Evolutionary conservation across 768 basidiomycete species (phyloP).

Genomic region (Rhodotorula toruloides): DNA sequence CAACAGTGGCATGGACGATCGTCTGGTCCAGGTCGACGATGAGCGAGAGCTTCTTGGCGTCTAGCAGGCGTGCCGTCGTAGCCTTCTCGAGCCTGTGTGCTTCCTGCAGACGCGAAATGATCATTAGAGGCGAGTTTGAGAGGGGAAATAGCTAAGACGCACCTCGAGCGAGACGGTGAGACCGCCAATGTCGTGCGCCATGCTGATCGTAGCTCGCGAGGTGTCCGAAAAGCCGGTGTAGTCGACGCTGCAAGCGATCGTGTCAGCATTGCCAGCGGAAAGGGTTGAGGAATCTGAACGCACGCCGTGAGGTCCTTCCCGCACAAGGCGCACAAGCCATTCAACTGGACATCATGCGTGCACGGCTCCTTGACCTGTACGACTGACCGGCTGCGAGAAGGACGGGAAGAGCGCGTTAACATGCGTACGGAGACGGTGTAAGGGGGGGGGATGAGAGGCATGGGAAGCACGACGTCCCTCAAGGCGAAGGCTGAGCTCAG

Average conservation of each 20-base stretch:
- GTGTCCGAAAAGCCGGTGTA: conserved; percentile 84
- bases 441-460: neutral
- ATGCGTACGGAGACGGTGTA: neutral
- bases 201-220: conserved; percentile 79
- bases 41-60: conserved; percentile 72
- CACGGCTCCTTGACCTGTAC: conserved; percentile 79
- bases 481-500: too few relatives aligned
- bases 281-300: conserved; percentile 45
- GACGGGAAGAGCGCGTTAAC: neutral
- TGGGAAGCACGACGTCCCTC: too few relatives aligned
- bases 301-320: conserved; percentile 93
- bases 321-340: conserved; percentile 86
- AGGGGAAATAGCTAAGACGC: neutral
- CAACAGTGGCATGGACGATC: conserved; percentile 95
- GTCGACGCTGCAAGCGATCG: conserved; percentile 56
- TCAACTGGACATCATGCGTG: conserved; percentile 87
- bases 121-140: neutral
- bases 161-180: conserved; percentile 26
- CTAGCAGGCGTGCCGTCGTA: conserved; percentile 70
- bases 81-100: conserved; percentile 81
- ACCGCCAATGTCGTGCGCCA: conserved; percentile 74
- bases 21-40: conserved; percentile 99
- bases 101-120: conserved; percentile 51
- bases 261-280: neutral
- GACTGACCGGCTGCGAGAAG: conserved; percentile 40